These are phyloP conservation scores for Plectosphaerella sp. DNA, from an alignment of 2,329 filamentous ascomycete species.

Conservation along the genomic window DNA sequence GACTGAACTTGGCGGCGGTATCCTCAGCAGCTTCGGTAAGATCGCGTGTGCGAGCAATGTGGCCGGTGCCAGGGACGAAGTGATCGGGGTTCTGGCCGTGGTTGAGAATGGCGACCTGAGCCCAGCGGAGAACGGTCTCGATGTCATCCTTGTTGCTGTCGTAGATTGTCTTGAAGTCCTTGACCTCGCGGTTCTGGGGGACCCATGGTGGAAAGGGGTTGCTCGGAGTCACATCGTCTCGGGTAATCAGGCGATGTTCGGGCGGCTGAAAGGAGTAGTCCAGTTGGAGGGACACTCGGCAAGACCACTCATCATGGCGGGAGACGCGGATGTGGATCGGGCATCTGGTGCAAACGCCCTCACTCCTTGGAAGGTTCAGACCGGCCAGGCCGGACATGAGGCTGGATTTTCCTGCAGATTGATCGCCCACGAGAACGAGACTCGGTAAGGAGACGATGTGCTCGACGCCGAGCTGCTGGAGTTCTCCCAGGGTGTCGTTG, in stretches of 20 bases:
- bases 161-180: conserved; percentile 60
- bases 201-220: conserved; percentile 65
- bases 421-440: conserved; percentile 79
- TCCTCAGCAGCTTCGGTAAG: conserved; percentile 30
- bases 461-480: conserved; percentile 70
- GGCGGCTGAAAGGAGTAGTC: conserved; percentile 56
- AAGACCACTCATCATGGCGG: conserved; percentile 57
- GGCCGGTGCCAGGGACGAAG: conserved; percentile 48
- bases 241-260: conserved; percentile 30
- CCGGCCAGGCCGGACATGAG: conserved; percentile 61
- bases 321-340: conserved; percentile 75
- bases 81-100: conserved; percentile 48
- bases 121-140: conserved; percentile 64
- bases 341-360: conserved; percentile 74
- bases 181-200: conserved; percentile 38
- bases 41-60: conserved; percentile 29
- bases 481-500: conserved; percentile 61
- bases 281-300: conserved; percentile 60
- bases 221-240: conserved; percentile 40
- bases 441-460: conserved; percentile 69
- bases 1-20: conserved; percentile 66
- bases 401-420: conserved; percentile 77
- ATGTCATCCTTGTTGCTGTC: conserved; percentile 52
- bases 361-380: conserved; percentile 66
- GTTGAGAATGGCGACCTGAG: conserved; percentile 74